Base-by-base conservation (phyloP, 2,329 filamentous ascomycete genomes). In the Penicillium sp. region DNA sequence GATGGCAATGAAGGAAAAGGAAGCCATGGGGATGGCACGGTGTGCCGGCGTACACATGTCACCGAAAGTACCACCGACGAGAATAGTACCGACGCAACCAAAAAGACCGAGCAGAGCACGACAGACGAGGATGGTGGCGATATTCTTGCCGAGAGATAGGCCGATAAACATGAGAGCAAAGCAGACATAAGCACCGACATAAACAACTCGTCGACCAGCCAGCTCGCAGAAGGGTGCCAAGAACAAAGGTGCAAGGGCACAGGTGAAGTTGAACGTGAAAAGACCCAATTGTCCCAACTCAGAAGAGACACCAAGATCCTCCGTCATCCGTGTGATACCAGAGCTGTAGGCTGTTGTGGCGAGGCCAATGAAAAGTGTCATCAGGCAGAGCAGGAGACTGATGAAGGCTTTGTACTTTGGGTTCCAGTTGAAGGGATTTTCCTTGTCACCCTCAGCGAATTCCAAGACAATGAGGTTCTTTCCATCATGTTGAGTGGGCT, bases 371-470 rank as follows among this genome's bases (percentile, higher is more conserved):
- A 78, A 79, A 7, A 79, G 67, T 1, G 76, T 78, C 76, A 79
- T 79, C 10, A 76, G 54, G 56, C 76, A 77, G 12, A 79, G 72
- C 39, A 78, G 68, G 3, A 68, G 53, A 2, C 74, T 74, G 54
- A 78, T 75, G 55, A 73, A 71, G 3, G 69, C 65, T 64, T 78
- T 78, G 49, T 72, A 67, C 44, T 62, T 66, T 2, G 60, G 56
- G 35, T 66, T 70, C 73, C 74, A 80, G 61, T 80, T 79, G 70
- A 78, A 79, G 0, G 77, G 77, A 54, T 79, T 78, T 57, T 77
- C 71, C 18, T 65, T 66, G 53, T 80, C 77, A 9, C 69, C 73
- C 1, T 69, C 60, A 1, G 71, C 69, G 52, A 78, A 79, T 31
- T 69, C 68, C 4, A 79, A 68, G 9, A 78, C 63, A 47, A 79